A percentile compares a stretch with the other conserved stretches of the same genome.
phyloP scores from a whole-genome alignment of 352 stramenopile genomes.

The Phytophthora fragariae region DNA sequence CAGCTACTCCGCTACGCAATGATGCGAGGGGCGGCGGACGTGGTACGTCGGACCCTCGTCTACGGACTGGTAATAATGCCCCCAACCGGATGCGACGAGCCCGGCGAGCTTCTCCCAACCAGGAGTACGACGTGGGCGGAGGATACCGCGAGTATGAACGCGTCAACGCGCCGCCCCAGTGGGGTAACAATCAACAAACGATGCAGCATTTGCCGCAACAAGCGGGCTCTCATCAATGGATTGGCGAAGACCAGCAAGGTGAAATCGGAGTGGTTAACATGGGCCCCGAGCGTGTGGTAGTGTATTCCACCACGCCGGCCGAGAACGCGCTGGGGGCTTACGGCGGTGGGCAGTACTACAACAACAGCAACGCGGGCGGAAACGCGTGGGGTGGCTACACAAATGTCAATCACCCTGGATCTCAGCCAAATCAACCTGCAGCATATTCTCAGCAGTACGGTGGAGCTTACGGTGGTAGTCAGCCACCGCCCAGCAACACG shows the following conservation, averaged over 20 bases:
- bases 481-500: conserved; percentile 20
- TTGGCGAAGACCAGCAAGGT: conserved; percentile 18
- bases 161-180: conserved; percentile 23
- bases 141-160: conserved; percentile 42
- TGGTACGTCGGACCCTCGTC: conserved; percentile 37
- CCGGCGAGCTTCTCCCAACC: conserved; percentile 28
- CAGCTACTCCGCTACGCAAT: conserved; percentile 20
- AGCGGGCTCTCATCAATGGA: conserved; percentile 15
- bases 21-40: conserved; percentile 16
- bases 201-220: conserved; percentile 35
- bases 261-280: conserved; percentile 31
- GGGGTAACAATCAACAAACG: conserved; percentile 37
- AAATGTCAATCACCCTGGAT: conserved; percentile 9
- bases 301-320: conserved; percentile 38
- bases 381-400: conserved; percentile 34
- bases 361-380: conserved; percentile 23
- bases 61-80: conserved; percentile 13
- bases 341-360: conserved; percentile 35
- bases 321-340: conserved; percentile 14
- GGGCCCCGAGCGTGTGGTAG: conserved; percentile 44
- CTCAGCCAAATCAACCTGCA: conserved; percentile 3
- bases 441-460: conserved; percentile 35
- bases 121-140: conserved; percentile 37
- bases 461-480: conserved; percentile 24
- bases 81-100: conserved; percentile 28